Evolutionary conservation across 2,329 filamentous ascomycete genomes (phyloP), one percentile per base, ranked within the genome.

Genomic region (Monilinia fructicola): DNA sequence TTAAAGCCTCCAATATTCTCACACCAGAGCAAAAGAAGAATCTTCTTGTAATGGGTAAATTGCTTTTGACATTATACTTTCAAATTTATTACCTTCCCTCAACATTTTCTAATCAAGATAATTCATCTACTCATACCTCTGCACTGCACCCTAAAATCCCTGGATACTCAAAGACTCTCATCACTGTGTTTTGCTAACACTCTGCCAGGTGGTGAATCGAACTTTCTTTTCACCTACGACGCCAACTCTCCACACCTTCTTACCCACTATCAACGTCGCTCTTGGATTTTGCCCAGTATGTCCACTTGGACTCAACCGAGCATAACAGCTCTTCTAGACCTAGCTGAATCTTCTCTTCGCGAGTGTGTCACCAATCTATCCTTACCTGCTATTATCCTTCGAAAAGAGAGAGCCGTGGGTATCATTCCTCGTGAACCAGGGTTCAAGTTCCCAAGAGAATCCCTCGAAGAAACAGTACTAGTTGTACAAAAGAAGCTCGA

Each of bases 401-500:
- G 95, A 69, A 99, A 99, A 79, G 91, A 96, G 75, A 87, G 94
- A 26, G 91, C 91, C 10, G 91, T 94, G 0, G 91, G 91, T 69
- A 90, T 94, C 73, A 84, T 91, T 69, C 90, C 90, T 1, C 89
- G 73, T 77, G 78, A 85, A 0, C 79, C 86, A 1, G 83, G 84
- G 1, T 81, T 85, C 23, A 89, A 87, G 65, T 92, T 97, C 74
- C 86, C 90, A 40, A 88, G 95, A 23, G 95, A 99, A 79, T 90
- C 90, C 67, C 85, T 99, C 23, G 95, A 99, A 77, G 95, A 99
- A 80, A 97, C 94, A 0, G 95, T 99, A 0, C 83, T 99, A 14
- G 92, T 96, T 1, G 92, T 95, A 23, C 94, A 98, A 78, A 94
- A 96, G 77, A 93, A 92, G 59, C 84, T 99, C 5, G 94, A 98